phyloP scores from a whole-genome alignment of 2,329 filamentous ascomycete genomes.

The Exophiala aquamarina region DNA sequence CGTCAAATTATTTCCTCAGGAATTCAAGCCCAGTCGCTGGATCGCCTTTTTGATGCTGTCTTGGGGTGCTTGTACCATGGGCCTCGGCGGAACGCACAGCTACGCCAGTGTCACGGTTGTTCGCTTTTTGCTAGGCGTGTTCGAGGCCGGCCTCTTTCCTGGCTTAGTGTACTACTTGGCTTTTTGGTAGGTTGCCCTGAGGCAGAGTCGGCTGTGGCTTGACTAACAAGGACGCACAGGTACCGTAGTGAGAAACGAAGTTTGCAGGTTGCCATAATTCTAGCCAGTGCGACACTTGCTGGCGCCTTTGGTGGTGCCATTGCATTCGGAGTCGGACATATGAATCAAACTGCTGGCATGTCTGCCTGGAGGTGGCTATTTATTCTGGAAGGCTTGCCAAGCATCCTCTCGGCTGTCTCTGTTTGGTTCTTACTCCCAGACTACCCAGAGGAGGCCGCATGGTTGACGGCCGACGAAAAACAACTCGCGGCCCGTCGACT shows the following conservation, averaged over 20 bases:
- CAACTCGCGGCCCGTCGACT: slow-evolving; percentile 61
- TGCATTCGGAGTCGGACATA: slow-evolving; percentile 48
- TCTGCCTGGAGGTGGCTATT: slow-evolving; percentile 72
- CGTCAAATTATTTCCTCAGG: slow-evolving; percentile 28
- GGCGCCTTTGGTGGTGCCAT: slow-evolving; percentile 54
- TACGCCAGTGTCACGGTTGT: slow-evolving; percentile 45
- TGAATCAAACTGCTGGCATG: slow-evolving; percentile 39
- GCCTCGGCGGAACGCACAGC: slow-evolving; percentile 31
- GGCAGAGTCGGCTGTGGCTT: slow-evolving; percentile 40
- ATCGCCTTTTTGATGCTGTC: slow-evolving; percentile 26
- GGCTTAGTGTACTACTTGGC: slow-evolving; percentile 42
- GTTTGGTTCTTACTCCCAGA: slow-evolving; percentile 46
- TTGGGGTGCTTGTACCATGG: slow-evolving; percentile 10
- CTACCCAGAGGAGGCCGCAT: slow-evolving; percentile 42
- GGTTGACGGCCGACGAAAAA: slow-evolving; percentile 43
- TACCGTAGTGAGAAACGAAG: slow-evolving; percentile 56
- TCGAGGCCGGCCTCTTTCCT: slow-evolving; percentile 52
- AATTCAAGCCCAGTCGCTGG: slow-evolving; percentile 22
- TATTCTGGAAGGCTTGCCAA: slow-evolving; percentile 56
- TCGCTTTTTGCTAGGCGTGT: slow-evolving; percentile 50
- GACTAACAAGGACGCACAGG: slow-evolving; percentile 46
- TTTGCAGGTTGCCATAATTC: slow-evolving; percentile 57
- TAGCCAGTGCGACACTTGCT: slow-evolving; percentile 55
- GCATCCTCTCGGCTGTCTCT: slow-evolving; percentile 27
- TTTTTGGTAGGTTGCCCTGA: slow-evolving; percentile 40